Percentiles rank a stretch among this genome's conserved stretches.
phyloP scores from a whole-genome alignment of 345 rosid species.

The Punica granatum region DNA sequence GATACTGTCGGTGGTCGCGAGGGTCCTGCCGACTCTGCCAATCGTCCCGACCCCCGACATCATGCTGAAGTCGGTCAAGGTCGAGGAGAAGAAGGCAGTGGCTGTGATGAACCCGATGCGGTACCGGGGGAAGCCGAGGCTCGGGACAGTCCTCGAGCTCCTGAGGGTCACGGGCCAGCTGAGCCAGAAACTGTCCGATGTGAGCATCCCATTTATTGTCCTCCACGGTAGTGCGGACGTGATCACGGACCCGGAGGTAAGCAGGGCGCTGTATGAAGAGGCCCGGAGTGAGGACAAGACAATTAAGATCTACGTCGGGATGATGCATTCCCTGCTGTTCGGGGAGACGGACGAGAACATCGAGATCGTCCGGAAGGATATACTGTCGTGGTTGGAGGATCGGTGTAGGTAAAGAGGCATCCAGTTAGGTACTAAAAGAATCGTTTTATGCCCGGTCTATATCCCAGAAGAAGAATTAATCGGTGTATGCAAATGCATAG shows the following conservation, averaged over 20 bases:
- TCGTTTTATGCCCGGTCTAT: no score
- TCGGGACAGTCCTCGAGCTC: constrained; percentile 69
- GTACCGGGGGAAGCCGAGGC: constrained; percentile 67
- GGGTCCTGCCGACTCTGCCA: constrained; percentile 62
- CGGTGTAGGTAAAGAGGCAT: constrained; percentile 25
- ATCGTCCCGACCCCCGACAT: constrained; percentile 71
- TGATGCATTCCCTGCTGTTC: constrained; percentile 86
- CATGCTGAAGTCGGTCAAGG: constrained; percentile 46
- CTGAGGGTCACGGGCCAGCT: constrained; percentile 59
- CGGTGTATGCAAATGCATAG: no score
- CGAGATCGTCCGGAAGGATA: constrained; percentile 51
- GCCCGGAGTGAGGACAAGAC: constrained; percentile 58
- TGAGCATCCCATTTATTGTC: constrained; percentile 53
- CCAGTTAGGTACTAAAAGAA: no score
- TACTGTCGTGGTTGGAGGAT: constrained; percentile 53
- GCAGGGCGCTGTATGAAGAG: constrained; percentile 39
- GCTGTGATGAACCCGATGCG: constrained; percentile 59
- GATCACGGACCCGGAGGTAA: constrained; percentile 76
- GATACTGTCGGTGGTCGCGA: constrained; percentile 40
- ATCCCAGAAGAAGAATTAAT: no score
- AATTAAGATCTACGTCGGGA: constrained; percentile 59
- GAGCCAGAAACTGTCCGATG: constrained; percentile 37
- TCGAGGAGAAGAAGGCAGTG: constrained; percentile 47
- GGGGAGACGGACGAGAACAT: constrained; percentile 80
- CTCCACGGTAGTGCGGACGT: constrained; percentile 69